Evolutionary conservation across 495 filamentous ascomycete species (phyloP), one percentile per base, ranked within the genome.

Genomic region (Xylaria acuta): DNA sequence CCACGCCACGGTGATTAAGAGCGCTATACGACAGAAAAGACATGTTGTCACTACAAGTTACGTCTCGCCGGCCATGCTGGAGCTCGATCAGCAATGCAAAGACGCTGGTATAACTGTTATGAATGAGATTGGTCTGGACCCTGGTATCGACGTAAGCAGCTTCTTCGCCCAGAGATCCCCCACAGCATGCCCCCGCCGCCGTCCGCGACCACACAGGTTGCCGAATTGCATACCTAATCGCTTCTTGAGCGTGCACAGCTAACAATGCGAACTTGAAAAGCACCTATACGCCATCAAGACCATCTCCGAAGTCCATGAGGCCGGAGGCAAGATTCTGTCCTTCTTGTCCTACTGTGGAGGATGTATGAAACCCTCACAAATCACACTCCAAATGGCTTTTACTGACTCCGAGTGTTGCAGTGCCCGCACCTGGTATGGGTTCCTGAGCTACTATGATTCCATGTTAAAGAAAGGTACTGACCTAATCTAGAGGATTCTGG

Each of bases 1-100:
- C 88, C 96, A 99, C 81, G 92, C 92, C 59, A 84, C 84, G 49
- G 94, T 98, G 71, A 97, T 98, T 87, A 95, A 97, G 85, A 89
- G 91, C n/a, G 96, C 94, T 40, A 98, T 98, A 81, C 88, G 91
- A 72, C 87, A 90, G 71, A 98, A 97, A 91, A 97, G 92, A 84
- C 84, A 98, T 86, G 95, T 98, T 65, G 96, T 98, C 64, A 98
- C 96, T 51, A 98, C 96, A n/a, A 92, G 89, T 70, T 98, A 98
- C 76, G 91, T 97, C 60, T 96, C 93, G 2, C 94, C 94, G 0
- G 94, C 93, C 36, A 98, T 99, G 95, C 76, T 90, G 81, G 96
- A 93, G 84, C 86, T 99, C 38, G 94, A 98, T 70, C 84, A 88
- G 69, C 87, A 90, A 73, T 90, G 88, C 79, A 97, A 97, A 87